Base-by-base conservation (phyloP, 352 stramenopile genomes). In the Pythium vanterpoolii region DNA sequence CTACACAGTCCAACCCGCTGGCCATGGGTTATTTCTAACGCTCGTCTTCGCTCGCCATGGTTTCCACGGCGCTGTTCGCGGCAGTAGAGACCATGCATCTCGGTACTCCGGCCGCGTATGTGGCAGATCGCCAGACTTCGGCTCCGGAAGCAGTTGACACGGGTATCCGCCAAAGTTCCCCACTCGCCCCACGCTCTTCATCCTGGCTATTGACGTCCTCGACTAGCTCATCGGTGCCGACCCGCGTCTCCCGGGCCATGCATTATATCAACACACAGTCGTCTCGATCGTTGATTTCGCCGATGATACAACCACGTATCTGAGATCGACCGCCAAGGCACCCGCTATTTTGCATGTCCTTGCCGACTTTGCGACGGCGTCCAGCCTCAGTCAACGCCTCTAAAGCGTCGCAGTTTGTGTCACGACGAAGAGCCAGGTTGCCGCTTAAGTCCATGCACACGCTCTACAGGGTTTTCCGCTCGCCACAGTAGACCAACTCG, bases 341-440 rank as follows among this genome's bases (percentile, higher is more conserved):
- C 11, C 7, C 1, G 30, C 31, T 5, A 30, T 55, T 4, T n/a
- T 6, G 3, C 18, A 5, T 19, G 39, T 21, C 11, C 28, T 31
- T 10, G 14, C 4, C 4, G 18, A 2, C n/a, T 33, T 46, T 11
- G 23, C 42, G 14, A 16, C 13, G 5, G 44, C 43, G 2, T 53
- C 54, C 6, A 43, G 53, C 7, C 53, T 60, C 3, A 3, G 21
- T 60, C 9, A 60, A 60, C n/a, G 40, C 18, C 2, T 26, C 26
- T 19, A 62, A 62, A 24, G 33, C 36, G 2, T 18, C 47, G 4
- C 13, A 28, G 3, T 24, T 39, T 3, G 5, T 14, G 7, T 11
- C 6, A 26, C 4, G 8, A 18, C 14, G 31, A 11, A 6, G 13
- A 14, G 16, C 45, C 9, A 9, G 26, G 9, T 16, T 6, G 45